Base-by-base conservation (phyloP, 108 stramenopile species). In the Aureococcus anophagefferens region DNA sequence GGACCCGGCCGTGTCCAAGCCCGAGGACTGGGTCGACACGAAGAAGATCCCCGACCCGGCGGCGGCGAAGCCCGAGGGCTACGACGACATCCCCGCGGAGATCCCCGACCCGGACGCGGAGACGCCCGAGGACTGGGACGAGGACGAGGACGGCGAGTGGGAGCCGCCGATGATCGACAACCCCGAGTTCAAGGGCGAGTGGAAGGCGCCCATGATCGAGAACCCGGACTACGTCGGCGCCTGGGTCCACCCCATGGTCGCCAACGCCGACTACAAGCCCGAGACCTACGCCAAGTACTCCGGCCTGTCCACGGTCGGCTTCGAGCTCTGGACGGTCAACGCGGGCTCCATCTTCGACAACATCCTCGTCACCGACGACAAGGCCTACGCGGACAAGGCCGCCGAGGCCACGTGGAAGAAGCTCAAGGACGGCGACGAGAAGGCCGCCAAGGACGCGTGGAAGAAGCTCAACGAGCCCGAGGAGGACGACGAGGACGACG, bases 311-410 rank as follows among this genome's bases (percentile, higher is more conserved):
- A 91, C 95, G 75, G 88, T 99, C 73, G 98, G 97, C 44, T 99
- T 99, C 76, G 98, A 99, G 87, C 84, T 99, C 68, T 98, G 96
- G 98, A 95, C 96, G 84, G 98, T 99, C 32, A 96, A 88, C 74
- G 76, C 92, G 13, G 98, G 98, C 70, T 96, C 97, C 36, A 81
- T 96, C 51, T 99, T 99, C 83, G 98, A 99, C 83, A 95, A 99
- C 79, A 98, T 99, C 73, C 82, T 98, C 72, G 83, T 99, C 34
- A 97, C 97, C 5, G 96, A 99, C 84, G 93, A 90, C 72, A 69
- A 96, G 63, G 94, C 94, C 45, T 97, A 99, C 79, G 96, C 96
- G 16, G 85, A 94, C 67, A 86, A 81, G 59, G 96, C 90, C 83
- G 98, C 94, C 7, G 85, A 96, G 73, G 92, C 96, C 75, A 96